phyloP scores from a whole-genome alignment of 345 rosid genomes.

The Hibiscus mutabilis region DNA sequence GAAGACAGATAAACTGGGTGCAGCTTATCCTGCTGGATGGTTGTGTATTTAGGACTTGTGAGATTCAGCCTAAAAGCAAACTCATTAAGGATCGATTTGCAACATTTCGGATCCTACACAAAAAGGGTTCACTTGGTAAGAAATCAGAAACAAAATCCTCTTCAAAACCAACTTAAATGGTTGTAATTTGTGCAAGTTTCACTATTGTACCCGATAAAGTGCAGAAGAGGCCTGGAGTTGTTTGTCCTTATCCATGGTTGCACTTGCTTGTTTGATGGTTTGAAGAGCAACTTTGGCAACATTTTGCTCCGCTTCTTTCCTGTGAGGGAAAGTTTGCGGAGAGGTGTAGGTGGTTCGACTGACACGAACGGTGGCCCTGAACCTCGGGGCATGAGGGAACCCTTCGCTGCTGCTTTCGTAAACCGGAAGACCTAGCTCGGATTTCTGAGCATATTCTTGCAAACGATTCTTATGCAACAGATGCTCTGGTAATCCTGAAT shows the following conservation, averaged over 20 bases:
- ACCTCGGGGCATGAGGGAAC: slow-evolving; percentile 23
- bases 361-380: slow-evolving; percentile 15
- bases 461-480: neutral
- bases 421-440: slow-evolving; percentile 5
- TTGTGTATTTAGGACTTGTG: slow-evolving; percentile 12
- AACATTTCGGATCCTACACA: slow-evolving; percentile 19
- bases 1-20: slow-evolving; percentile 15
- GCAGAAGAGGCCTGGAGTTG: neutral
- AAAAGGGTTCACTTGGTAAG: neutral
- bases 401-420: slow-evolving; percentile 21
- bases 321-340: neutral
- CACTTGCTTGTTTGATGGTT: neutral
- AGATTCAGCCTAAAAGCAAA: slow-evolving; percentile 14
- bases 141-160: neutral
- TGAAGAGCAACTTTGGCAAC: slow-evolving; percentile 19
- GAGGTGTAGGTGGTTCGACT: slow-evolving; percentile 11
- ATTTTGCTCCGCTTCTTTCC: slow-evolving; percentile 25
- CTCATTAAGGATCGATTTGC: slow-evolving; percentile 25
- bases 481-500: slow-evolving; percentile 10
- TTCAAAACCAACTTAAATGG: neutral
- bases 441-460: slow-evolving; percentile 3
- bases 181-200: too few species aligned
- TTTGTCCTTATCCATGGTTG: neutral
- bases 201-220: neutral
- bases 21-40: neutral